Conservation (phyloP, 495 filamentous ascomycete species). For the Aspergillus bridgeri region DNA sequence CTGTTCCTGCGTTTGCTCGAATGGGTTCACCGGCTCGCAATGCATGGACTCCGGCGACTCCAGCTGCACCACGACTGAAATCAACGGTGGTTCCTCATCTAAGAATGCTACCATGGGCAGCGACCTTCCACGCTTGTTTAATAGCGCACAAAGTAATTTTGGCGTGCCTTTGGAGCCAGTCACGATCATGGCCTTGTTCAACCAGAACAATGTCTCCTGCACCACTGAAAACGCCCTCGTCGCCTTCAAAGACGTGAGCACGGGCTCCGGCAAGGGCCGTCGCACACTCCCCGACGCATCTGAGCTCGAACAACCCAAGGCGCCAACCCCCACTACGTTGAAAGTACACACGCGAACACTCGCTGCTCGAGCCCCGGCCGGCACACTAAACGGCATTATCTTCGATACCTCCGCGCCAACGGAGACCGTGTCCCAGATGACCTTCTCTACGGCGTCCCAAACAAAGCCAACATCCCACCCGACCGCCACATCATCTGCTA, state of each 20-base stretch:
- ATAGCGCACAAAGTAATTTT: constrained; percentile 62
- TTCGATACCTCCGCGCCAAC: constrained; percentile 26
- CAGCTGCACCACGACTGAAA: constrained; percentile 67
- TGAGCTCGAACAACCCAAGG: not conserved
- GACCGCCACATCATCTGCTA: constrained; percentile 1
- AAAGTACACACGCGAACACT: constrained; percentile 22
- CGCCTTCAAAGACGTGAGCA: constrained; percentile 61
- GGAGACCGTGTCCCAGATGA: not conserved
- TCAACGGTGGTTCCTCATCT: constrained; percentile 47
- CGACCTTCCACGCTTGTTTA: constrained; percentile 69
- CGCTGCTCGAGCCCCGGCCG: constrained; percentile 27
- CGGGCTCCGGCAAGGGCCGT: constrained; percentile 24
- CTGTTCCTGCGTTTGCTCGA: constrained; percentile 84
- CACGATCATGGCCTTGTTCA: constrained; percentile 72
- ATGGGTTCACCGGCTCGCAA: constrained; percentile 76
- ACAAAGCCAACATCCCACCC: not conserved
- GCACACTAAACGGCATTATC: constrained; percentile 45
- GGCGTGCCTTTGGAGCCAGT: constrained; percentile 66
- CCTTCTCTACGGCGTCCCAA: constrained; percentile 1
- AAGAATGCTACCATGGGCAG: constrained; percentile 76
- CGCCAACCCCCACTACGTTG: constrained; percentile 6
- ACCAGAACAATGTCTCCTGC: constrained; percentile 68
- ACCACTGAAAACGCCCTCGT: constrained; percentile 80
- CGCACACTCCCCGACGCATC: constrained; percentile 17
- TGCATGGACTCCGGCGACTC: constrained; percentile 60